phyloP scores from a whole-genome alignment of 345 rosid species.

The Litchi chinensis region DNA sequence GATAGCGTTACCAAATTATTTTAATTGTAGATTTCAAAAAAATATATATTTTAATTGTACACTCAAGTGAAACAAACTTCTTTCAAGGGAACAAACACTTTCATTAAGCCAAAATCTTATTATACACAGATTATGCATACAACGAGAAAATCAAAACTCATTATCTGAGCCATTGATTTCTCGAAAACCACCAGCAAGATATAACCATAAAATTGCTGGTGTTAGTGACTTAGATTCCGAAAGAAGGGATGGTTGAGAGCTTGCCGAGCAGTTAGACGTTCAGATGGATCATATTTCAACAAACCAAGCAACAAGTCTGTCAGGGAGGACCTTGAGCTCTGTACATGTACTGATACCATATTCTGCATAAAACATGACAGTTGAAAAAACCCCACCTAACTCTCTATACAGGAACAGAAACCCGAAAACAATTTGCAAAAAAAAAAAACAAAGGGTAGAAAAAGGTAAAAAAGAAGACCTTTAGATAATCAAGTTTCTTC shows the following conservation, averaged over 20 bases:
- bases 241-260: slow-evolving; percentile 85
- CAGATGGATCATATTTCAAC: slow-evolving; percentile 64
- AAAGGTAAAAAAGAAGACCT: slow-evolving; percentile 34
- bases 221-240: slow-evolving; percentile 31
- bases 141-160: background rate
- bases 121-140: slow-evolving; percentile 7
- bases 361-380: slow-evolving; percentile 40
- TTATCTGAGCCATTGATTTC: background rate
- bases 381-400: background rate
- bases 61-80: background rate
- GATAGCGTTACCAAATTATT: background rate
- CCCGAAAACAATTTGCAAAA: background rate
- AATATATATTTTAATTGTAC: background rate
- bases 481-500: slow-evolving; percentile 62
- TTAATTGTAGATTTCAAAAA: no score
- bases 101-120: slow-evolving; percentile 4
- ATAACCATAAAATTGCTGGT: background rate
- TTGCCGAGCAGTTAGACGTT: slow-evolving; percentile 64
- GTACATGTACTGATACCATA: slow-evolving; percentile 53
- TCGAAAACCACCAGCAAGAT: background rate
- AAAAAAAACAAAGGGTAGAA: background rate
- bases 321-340: slow-evolving; percentile 46
- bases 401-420: slow-evolving; percentile 2
- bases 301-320: slow-evolving; percentile 61
- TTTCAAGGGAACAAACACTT: background rate